Evolutionary conservation across 2,329 filamentous ascomycete genomes (phyloP).

Genomic region (Trichoderma oligosporum): DNA sequence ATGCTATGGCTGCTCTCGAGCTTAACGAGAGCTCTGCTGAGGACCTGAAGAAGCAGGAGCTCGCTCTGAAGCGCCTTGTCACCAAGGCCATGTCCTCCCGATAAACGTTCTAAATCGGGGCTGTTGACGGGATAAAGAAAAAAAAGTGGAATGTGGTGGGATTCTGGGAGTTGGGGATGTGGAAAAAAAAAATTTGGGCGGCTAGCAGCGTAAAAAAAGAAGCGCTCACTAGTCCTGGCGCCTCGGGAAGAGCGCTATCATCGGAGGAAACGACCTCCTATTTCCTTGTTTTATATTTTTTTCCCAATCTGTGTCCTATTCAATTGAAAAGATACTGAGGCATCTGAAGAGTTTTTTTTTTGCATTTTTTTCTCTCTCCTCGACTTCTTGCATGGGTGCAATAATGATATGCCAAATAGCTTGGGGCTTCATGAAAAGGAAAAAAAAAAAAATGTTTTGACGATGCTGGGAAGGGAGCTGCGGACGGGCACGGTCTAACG

Average conservation of each 20-base stretch:
- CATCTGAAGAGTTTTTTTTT: slow-evolving; percentile 36
- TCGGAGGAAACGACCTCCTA: slow-evolving; percentile 23
- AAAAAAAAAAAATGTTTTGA: too few species aligned
- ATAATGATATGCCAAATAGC: slow-evolving; percentile 21
- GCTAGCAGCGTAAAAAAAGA: slow-evolving; percentile 8
- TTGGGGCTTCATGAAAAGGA: slow-evolving; percentile 27
- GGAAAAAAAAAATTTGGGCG: slow-evolving; percentile 22
- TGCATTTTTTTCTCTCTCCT: slow-evolving; percentile 25
- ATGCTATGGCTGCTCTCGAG: slow-evolving; percentile 97
- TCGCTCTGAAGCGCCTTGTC: slow-evolving; percentile 93
- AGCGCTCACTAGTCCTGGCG: slow-evolving; percentile 13
- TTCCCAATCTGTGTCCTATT: slow-evolving; percentile 32
- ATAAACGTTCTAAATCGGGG: slow-evolving; percentile 49
- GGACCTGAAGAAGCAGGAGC: slow-evolving; percentile 99
- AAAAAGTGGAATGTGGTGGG: slow-evolving; percentile 21
- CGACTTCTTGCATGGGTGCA: slow-evolving; percentile 27
- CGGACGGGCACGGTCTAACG: slow-evolving; percentile 18
- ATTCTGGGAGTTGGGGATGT: slow-evolving; percentile 22
- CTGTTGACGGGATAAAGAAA: background rate
- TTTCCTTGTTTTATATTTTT: slow-evolving; percentile 28
- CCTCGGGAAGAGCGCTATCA: slow-evolving; percentile 16
- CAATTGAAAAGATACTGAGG: slow-evolving; percentile 32
- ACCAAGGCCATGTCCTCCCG: slow-evolving; percentile 97
- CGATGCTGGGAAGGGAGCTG: slow-evolving; percentile 23
- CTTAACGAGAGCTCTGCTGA: slow-evolving; percentile 86